Conservation (phyloP, 345 rosid species). For the Linum lewisii region DNA sequence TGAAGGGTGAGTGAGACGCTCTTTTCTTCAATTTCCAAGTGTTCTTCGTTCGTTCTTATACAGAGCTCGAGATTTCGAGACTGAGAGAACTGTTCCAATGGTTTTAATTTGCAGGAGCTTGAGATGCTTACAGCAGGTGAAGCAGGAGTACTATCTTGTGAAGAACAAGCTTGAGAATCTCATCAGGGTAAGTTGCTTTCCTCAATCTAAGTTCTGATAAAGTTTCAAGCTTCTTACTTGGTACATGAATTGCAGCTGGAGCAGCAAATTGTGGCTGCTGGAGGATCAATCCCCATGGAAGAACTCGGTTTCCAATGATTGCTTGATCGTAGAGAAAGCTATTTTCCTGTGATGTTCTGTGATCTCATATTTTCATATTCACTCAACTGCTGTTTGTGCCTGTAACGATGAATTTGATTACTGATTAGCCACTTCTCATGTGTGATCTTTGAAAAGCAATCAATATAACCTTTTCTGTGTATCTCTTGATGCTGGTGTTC, state of each 20-base stretch:
- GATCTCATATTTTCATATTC: slow-evolving; percentile 6
- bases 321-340: slow-evolving; percentile 17
- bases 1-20: slow-evolving; percentile 46
- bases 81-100: not conserved
- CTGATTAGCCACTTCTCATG: slow-evolving; percentile 6
- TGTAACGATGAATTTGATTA: slow-evolving; percentile 16
- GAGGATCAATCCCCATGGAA: slow-evolving; percentile 54
- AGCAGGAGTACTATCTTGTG: slow-evolving; percentile 61
- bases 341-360: not conserved
- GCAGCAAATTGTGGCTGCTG: slow-evolving; percentile 83
- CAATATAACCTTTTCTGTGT: not conserved
- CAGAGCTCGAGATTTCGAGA: not conserved
- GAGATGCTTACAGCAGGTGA: slow-evolving; percentile 76
- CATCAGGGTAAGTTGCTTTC: slow-evolving; percentile 63
- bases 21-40: no score
- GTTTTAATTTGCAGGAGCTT: slow-evolving; percentile 41
- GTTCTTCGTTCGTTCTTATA: no score
- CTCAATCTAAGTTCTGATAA: not conserved
- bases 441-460: not conserved
- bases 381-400: slow-evolving; percentile 7
- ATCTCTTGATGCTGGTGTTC: not conserved
- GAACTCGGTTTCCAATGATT: slow-evolving; percentile 30
- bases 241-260: slow-evolving; percentile 45
- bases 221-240: not conserved
- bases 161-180: slow-evolving; percentile 76